Evolutionary conservation across 2,329 filamentous ascomycete species (phyloP), one percentile per base, ranked within the genome.

Genomic region (Tolypocladium nubicola): DNA sequence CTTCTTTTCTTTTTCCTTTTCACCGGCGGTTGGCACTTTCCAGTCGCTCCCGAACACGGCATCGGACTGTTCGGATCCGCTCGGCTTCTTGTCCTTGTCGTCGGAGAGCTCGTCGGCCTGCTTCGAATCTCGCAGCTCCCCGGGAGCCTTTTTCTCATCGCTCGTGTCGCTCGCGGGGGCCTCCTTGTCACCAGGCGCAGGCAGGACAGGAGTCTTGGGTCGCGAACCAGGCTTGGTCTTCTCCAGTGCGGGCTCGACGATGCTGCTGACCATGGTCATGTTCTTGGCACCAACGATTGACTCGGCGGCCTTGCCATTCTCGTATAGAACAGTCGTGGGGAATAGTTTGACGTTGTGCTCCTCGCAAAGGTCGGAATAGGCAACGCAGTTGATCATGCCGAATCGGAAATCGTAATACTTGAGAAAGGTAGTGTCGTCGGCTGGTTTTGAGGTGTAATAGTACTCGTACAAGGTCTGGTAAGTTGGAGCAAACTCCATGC

Each of bases 381-480:
- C 89, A 55, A 91, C 76, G 72, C 94, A 99, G 74, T 99, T 90
- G 62, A 99, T 75, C 58, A 82, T 84, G 37, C 82, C 93, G 68
- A 99, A 97, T 65, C 89, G 85, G 72, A 96, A 93, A 72, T 93
- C 85, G 73, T 97, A 97, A 71, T 85, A 94, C 56, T 86, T 79
- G 38, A 86, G 85, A 67, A 97, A 97, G 35, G 74, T 73, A 45
- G 79, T 74, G 74, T 83, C 61, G 70, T 77, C 65, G 70, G 86
- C 75, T 19, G 88, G 87, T 65, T 90, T 86, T 41, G 90, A 94
- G 41, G 92, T 97, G 75, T 90, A 77, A 76, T 97, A 99, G 73
- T 86, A 97, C 75, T 99, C 94, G 78, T 97, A 96, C 16, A 93
- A 73, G 6, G 92, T 97, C 73, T 97, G 91, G 79, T 85, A 97